A percentile compares a stretch with the other conserved stretches of the same genome.
These are phyloP conservation scores for Dipteronia sinensis DNA, from an alignment of 345 rosid genomes.

Conservation along the genomic window DNA sequence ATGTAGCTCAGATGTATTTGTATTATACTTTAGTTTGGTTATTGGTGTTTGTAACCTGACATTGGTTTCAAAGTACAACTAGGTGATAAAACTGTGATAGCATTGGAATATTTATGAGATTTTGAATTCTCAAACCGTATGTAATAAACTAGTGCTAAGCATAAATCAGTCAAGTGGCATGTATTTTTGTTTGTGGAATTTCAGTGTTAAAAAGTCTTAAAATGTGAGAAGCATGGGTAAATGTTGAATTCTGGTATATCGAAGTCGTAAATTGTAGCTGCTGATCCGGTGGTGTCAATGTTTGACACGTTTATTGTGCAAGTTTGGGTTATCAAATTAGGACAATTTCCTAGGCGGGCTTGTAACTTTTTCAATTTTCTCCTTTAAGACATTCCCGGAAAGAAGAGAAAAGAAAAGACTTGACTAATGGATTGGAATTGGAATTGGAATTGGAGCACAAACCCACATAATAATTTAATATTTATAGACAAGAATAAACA, in stretches of 20 bases:
- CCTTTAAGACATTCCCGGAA: no score
- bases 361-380: no score
- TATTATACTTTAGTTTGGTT: neutral
- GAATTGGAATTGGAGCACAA: neutral
- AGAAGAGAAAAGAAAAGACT: no score
- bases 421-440: neutral
- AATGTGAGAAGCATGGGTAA: neutral
- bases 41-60: neutral
- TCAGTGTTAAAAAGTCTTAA: neutral
- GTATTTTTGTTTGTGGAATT: neutral
- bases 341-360: no score
- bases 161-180: neutral
- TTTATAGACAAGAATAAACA: no score
- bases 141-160: neutral
- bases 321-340: no score
- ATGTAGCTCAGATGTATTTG: neutral
- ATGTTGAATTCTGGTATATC: no score
- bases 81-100: neutral
- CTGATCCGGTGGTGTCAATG: no score
- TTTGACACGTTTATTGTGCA: no score
- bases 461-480: neutral
- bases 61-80: neutral
- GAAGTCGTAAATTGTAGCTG: no score
- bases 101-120: neutral
- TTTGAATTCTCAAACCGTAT: neutral